Evolutionary conservation across 192 early-diverging fungal genomes (phyloP), one percentile per base, ranked within the genome.

Genomic region (Coemansia reversa): DNA sequence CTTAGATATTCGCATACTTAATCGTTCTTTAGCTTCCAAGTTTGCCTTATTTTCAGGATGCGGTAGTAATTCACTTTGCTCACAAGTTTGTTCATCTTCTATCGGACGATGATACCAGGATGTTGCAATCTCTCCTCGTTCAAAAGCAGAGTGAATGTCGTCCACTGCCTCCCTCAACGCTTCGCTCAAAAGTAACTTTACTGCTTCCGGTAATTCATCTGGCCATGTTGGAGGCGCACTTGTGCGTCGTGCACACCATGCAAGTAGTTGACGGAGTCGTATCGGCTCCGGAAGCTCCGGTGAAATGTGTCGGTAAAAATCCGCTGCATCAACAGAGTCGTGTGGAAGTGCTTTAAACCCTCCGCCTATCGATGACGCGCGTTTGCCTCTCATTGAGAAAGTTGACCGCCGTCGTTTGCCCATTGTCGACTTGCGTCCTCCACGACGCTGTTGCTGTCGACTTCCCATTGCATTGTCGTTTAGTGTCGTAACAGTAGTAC

Each of bases 271-370:
- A 0, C 86, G 81, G 69, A 92, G 79, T 1, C 85, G 84, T 1
- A 85, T 67, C 6, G 88, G 89, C 58, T 87, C 89, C 1, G 85
- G 83, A 59, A 85, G 68, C 9, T 90, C 89, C 2, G 82, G 77
- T 66, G 88, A 85, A 19, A 92, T 85, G 60, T 87, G 89, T 20
- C 84, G 74, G 75, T 87, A 90, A 63, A 84, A 89, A 54, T 89
- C 86, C 2, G 63, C 47, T 5, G 85, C 45, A 12, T 70, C 60
- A 23, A 92, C 82, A 4, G 80, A 76, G 27, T 72, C 80, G 69
- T 89, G 90, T 8, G 89, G 89, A 23, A 84, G 65, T 0, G 79
- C 88, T 48, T 70, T 75, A 70, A 85, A 83, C 5, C 78, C 75
- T 27, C 80, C 81, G 48, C 83, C 82, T 30, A 85, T 84, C 18